Base-by-base conservation (phyloP, 805 yeast species). In the Candida jianshihensis region DNA sequence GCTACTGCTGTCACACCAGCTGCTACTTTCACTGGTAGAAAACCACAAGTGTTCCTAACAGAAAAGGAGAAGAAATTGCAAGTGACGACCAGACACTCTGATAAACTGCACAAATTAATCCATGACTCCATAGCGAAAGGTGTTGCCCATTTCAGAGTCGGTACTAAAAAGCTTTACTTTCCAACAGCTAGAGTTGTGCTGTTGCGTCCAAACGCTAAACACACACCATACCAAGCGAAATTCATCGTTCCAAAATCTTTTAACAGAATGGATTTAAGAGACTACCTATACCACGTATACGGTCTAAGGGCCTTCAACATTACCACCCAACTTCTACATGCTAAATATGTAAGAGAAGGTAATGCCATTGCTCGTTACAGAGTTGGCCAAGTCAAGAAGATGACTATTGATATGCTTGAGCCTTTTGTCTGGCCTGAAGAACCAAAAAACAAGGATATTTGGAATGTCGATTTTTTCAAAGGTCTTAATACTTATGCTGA, bases 181-280 rank as follows among this genome's bases (percentile, higher is more conserved):
- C 98, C 98, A 22, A 77, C 78, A 43, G 96, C 94, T 1, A 70
- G 90, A 43, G 68, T 90, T 26, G 75, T 84, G 34, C 66, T 90
- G 22, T 63, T 92, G 43, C 74, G 95, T 55, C 96, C 97, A 30
- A 84, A 84, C 53, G 96, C 97, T n/a, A 85, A 85, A 54, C 95
- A 86, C 61, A 84, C 96, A 0, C 99, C 99, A 33, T 89, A 84
- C 63, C 97, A 88, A 61, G 97, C 97, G 34, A 88, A 87, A 59
- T 92, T 92, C 61, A 76, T 85, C 45, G 98, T 94, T 15, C 98
- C 99, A 13, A 77, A 83, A 54, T 76, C 85, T 37, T 89, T 92
- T 71, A 92, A 92, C 68, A 90, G 89, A 59, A 69, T 92, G 64
- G 97, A 90, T 59, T 70, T 92, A 43, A 76, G 98, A 59, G 99